phyloP scores from a whole-genome alignment of 768 basidiomycete genomes.

The Amanita pseudoporphyria region DNA sequence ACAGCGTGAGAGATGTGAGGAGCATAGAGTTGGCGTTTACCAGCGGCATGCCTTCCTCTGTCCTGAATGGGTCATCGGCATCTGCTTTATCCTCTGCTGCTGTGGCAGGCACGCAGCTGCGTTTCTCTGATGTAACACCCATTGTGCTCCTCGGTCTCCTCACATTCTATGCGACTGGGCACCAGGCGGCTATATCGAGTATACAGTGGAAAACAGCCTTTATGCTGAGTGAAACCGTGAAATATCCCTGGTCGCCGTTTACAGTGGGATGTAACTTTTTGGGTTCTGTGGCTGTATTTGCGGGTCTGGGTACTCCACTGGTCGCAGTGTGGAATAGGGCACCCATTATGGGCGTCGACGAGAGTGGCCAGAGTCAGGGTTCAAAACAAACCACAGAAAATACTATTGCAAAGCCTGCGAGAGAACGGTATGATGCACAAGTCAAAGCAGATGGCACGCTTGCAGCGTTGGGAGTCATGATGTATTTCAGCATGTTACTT shows the following conservation, averaged over 20 bases:
- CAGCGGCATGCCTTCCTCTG: slow-evolving; percentile 33
- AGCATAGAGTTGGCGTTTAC: slow-evolving; percentile 43
- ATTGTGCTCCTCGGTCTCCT: slow-evolving; percentile 70
- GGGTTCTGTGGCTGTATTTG: slow-evolving; percentile 55
- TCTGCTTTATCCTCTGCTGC: not conserved
- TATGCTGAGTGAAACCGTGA: slow-evolving; percentile 58
- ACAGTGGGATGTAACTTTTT: slow-evolving; percentile 73
- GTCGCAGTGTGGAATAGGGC: slow-evolving; percentile 78
- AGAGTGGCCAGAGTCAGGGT: not conserved
- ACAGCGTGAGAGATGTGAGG: slow-evolving; percentile 68
- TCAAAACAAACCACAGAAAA: slow-evolving; percentile 4
- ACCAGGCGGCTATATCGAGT: slow-evolving; percentile 81
- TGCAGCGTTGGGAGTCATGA: slow-evolving; percentile 55
- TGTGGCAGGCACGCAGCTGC: slow-evolving; percentile 23
- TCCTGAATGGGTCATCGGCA: slow-evolving; percentile 24
- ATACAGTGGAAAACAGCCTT: slow-evolving; percentile 97
- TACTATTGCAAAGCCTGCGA: not conserved
- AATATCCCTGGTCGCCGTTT: slow-evolving; percentile 64
- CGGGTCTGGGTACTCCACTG: slow-evolving; percentile 56
- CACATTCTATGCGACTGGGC: slow-evolving; percentile 82
- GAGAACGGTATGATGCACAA: slow-evolving; percentile 20
- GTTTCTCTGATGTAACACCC: slow-evolving; percentile 62
- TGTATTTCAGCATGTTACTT: slow-evolving; percentile 58
- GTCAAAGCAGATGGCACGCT: slow-evolving; percentile 31
- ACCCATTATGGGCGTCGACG: slow-evolving; percentile 31